Percentiles rank a stretch among this genome's conserved stretches.
These are phyloP conservation scores for Hyaloscypha bicolor DNA, from an alignment of 495 filamentous ascomycete species.

Conservation along the genomic window DNA sequence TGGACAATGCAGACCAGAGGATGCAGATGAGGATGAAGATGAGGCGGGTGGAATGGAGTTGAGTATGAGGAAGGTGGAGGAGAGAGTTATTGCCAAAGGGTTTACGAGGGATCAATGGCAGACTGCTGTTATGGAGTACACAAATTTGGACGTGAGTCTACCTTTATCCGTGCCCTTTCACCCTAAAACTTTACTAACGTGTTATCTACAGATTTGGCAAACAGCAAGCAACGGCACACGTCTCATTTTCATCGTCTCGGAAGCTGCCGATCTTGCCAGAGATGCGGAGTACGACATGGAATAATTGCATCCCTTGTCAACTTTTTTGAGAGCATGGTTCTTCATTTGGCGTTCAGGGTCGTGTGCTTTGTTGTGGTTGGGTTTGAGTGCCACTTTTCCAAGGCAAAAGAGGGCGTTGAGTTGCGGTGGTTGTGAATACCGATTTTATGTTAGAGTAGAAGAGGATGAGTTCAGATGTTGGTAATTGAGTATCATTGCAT, in stretches of 20 bases:
- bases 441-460: no score
- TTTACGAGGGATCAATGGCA: conserved; percentile 94
- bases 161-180: not conserved
- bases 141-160: conserved; percentile 77
- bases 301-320: not conserved
- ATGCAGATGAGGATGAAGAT: conserved; percentile 58
- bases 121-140: conserved; percentile 86
- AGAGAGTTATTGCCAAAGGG: conserved; percentile 91
- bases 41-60: conserved; percentile 64
- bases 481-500: no score
- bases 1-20: conserved; percentile 69
- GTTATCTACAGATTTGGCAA: conserved; percentile 82
- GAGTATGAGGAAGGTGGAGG: conserved; percentile 81
- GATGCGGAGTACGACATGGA: conserved; percentile 24
- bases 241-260: conserved; percentile 67
- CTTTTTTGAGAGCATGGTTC: not conserved
- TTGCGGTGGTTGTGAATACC: no score
- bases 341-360: not conserved
- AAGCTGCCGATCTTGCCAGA: conserved; percentile 29
- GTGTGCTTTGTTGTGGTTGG: no score
- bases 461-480: no score
- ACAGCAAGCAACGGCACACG: conserved; percentile 82
- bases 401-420: no score
- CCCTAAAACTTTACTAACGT: conserved; percentile 21
- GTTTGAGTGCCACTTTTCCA: no score